Conservation (phyloP, 208 protist species). For the Wallacemonas rigidus region DNA sequence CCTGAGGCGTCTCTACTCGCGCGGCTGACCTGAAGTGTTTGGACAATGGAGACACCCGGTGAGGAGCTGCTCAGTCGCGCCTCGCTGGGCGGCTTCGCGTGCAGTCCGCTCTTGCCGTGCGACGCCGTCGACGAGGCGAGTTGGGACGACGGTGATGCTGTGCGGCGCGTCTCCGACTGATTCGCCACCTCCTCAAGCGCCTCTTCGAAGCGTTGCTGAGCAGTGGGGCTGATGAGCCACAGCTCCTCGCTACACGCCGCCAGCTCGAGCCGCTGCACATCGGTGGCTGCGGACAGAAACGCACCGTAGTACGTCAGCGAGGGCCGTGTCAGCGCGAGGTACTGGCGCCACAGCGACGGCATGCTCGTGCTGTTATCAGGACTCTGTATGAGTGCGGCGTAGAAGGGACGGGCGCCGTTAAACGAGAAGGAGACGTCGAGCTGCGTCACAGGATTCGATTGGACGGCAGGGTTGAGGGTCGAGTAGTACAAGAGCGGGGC, state of each 20-base stretch:
- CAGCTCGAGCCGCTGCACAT: constrained; percentile 56
- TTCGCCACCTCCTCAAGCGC: constrained; percentile 31
- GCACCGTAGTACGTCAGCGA: constrained; percentile 38
- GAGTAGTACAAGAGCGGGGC: constrained; percentile 88
- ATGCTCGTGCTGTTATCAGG: constrained; percentile 19
- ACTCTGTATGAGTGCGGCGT: constrained; percentile 38
- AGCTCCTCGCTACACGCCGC: constrained; percentile 53
- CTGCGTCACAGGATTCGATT: constrained; percentile 43
- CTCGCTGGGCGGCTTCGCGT: background rate
- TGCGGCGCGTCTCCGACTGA: constrained; percentile 6
- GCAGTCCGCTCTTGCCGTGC: background rate
- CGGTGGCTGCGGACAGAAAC: constrained; percentile 24
- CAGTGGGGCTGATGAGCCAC: constrained; percentile 62
- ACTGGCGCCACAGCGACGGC: constrained; percentile 36
- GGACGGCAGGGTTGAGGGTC: constrained; percentile 78
- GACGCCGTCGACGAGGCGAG: background rate
- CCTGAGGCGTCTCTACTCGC: constrained; percentile 14
- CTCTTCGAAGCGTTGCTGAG: constrained; percentile 21
- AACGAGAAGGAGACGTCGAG: constrained; percentile 53
- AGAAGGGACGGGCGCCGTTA: constrained; percentile 54
- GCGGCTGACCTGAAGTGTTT: constrained; percentile 8
- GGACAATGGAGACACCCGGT: background rate
- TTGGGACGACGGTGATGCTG: background rate
- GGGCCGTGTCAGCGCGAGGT: constrained; percentile 61
- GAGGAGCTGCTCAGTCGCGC: background rate